A percentile compares a stretch with the other conserved stretches of the same genome.
phyloP scores from a whole-genome alignment of 805 yeast species.

The Candida sonorensis region DNA sequence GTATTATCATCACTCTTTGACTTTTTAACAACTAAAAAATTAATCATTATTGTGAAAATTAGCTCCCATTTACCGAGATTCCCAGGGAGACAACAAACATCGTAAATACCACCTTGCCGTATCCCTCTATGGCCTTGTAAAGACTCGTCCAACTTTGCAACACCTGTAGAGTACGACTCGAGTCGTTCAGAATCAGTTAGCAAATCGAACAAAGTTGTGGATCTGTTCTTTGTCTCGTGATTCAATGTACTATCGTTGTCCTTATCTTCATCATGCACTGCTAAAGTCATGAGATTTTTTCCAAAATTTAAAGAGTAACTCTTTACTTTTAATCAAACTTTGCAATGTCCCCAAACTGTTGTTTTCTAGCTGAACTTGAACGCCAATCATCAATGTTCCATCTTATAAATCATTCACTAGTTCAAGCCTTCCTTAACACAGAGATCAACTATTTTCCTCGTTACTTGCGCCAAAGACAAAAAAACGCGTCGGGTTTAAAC shows the following conservation, averaged over 20 bases:
- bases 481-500: too few relatives aligned
- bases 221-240: not conserved
- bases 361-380: too few relatives aligned
- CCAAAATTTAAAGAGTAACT: too few relatives aligned
- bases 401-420: too few relatives aligned
- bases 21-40: not conserved
- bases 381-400: too few relatives aligned
- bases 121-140: constrained; percentile 18
- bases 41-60: constrained; percentile 13
- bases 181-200: constrained; percentile 1
- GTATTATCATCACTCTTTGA: not conserved
- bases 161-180: constrained; percentile 12
- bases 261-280: too few relatives aligned
- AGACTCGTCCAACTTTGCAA: constrained; percentile 12
- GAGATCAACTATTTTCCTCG: too few relatives aligned
- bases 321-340: too few relatives aligned
- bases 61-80: constrained; percentile 24
- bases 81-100: constrained; percentile 23
- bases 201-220: constrained; percentile 8
- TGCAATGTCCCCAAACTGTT: too few relatives aligned
- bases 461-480: too few relatives aligned
- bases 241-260: not conserved
- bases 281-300: too few relatives aligned
- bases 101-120: constrained; percentile 18
- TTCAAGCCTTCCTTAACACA: too few relatives aligned